A percentile compares a stretch with the other conserved stretches of the same genome.
Conservation (phyloP, 1,284 basidiomycete genomes). For the Inonotus hispidus region DNA sequence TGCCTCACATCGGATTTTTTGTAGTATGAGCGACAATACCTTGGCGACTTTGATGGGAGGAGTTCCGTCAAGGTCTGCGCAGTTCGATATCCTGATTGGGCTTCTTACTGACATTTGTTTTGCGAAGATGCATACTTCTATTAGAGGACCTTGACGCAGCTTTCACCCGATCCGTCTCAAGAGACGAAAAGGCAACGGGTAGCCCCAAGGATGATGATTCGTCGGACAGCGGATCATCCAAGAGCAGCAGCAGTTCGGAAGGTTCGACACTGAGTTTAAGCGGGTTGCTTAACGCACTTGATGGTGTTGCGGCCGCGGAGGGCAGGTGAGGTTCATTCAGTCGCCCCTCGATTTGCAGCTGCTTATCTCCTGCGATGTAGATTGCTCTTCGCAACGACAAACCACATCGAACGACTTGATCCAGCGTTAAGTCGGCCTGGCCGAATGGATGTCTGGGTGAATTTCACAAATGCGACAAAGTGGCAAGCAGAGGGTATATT, state of each 20-base stretch:
- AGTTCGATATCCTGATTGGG: conserved; percentile 15
- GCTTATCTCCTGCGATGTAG: conserved; percentile 32
- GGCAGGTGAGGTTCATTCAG: conserved; percentile 53
- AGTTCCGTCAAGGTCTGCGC: conserved; percentile 68
- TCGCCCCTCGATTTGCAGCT: conserved; percentile 19
- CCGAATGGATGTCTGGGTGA: conserved; percentile 85
- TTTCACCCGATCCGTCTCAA: conserved; percentile 77
- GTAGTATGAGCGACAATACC: conserved; percentile 82
- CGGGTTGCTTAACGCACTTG: conserved; percentile 77
- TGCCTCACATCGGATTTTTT: not conserved
- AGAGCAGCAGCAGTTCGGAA: conserved; percentile 39
- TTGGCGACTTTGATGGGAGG: conserved; percentile 77
- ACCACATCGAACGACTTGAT: conserved; percentile 82
- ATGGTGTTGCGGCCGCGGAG: conserved; percentile 82
- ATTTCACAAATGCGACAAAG: conserved; percentile 81
- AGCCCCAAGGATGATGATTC: conserved; percentile 45
- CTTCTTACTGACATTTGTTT: conserved; percentile 19
- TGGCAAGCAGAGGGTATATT: conserved; percentile 87
- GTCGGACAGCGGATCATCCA: conserved; percentile 33
- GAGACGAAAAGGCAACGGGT: conserved; percentile 72
- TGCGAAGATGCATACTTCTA: conserved; percentile 71
- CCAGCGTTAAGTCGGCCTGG: conserved; percentile 76
- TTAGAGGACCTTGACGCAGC: conserved; percentile 85
- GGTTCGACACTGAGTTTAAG: conserved; percentile 78
- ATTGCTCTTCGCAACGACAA: conserved; percentile 76